Percentiles rank a stretch among this genome's conserved stretches.
phyloP scores from a whole-genome alignment of 805 yeast genomes.

The Cyberlindnera euphorbiae region DNA sequence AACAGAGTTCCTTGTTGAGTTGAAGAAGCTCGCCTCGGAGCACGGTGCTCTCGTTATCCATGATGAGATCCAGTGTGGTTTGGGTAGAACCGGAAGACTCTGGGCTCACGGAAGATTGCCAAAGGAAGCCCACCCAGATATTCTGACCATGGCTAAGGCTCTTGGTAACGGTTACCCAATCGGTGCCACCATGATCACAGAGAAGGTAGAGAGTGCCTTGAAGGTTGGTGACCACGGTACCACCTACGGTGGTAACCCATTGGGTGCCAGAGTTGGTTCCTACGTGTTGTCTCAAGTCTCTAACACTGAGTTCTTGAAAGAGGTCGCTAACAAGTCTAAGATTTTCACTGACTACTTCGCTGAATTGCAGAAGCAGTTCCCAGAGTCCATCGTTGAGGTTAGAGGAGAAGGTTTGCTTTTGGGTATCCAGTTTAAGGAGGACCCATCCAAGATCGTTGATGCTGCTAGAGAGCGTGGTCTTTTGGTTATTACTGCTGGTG shows the following conservation, averaged over 20 bases:
- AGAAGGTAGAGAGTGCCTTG: conserved; percentile 64
- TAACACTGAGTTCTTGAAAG: conserved; percentile 49
- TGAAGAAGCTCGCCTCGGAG: conserved; percentile 63
- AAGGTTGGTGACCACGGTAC: conserved; percentile 97
- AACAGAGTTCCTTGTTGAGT: conserved; percentile 55
- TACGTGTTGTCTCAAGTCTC: conserved; percentile 71
- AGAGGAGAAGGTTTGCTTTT: conserved; percentile 88
- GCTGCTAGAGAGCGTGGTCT: conserved; percentile 77
- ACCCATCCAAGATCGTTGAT: conserved; percentile 58
- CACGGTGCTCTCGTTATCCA: conserved; percentile 75
- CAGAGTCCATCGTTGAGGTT: conserved; percentile 57
- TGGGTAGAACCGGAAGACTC: conserved; percentile 85
- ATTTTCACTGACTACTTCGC: conserved; percentile 47
- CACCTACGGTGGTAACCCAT: conserved; percentile 95
- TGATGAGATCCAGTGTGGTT: conserved; percentile 96
- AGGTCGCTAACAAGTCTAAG: conserved; percentile 58
- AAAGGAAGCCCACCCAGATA: conserved; percentile 86
- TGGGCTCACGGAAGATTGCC: conserved; percentile 89
- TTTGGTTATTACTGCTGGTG: conserved; percentile 86
- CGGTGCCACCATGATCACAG: conserved; percentile 87
- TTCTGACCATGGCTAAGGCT: conserved; percentile 91
- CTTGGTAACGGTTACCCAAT: conserved; percentile 96
- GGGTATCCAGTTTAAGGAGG: conserved; percentile 71
- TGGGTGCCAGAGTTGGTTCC: conserved; percentile 77
- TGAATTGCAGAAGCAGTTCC: conserved; percentile 48